Evolutionary conservation across 1,284 basidiomycete genomes (phyloP).

Genomic region (Ganoderma leucocontextum): DNA sequence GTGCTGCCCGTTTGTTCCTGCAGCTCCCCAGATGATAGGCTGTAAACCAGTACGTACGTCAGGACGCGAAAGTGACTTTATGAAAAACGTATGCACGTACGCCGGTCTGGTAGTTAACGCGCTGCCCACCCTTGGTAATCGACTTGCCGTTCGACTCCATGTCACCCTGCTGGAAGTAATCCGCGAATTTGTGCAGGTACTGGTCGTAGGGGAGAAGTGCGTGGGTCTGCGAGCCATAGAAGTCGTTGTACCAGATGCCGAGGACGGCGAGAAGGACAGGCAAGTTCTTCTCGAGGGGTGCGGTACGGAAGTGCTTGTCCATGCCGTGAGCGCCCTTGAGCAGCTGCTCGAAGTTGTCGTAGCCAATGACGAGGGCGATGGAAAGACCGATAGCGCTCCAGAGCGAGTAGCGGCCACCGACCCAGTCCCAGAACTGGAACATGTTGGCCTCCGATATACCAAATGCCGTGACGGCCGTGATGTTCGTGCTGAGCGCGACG

Average conservation of each 20-base stretch:
- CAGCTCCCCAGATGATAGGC: conserved; percentile 99
- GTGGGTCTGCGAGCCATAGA: conserved; percentile 95
- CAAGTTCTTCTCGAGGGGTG: conserved; percentile 90
- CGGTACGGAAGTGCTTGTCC: conserved; percentile 95
- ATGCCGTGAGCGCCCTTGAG: conserved; percentile 95
- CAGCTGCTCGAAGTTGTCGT: conserved; percentile 92
- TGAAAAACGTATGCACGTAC: conserved; percentile 54
- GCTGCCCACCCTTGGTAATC: conserved; percentile 91
- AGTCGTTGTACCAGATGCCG: conserved; percentile 99
- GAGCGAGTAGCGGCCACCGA: conserved; percentile 96
- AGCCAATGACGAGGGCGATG: conserved; percentile 93
- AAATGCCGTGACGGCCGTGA: conserved; percentile 93
- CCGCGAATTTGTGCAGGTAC: conserved; percentile 98
- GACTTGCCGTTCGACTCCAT: conserved; percentile 99
- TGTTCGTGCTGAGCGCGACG: conserved; percentile 97
- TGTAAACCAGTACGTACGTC: conserved; percentile 40
- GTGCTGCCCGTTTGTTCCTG: conserved; percentile 98
- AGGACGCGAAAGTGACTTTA: background rate
- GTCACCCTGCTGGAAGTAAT: conserved; percentile 99
- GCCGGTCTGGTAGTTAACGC: conserved; percentile 96
- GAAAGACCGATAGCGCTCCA: conserved; percentile 98
- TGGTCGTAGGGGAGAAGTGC: conserved; percentile 97
- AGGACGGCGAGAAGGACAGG: conserved; percentile 93
- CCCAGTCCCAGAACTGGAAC: conserved; percentile 99
- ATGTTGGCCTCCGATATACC: conserved; percentile 95